Conservation (phyloP, 371 early-diverging fungal species). For the Apophysomyces sp. region DNA sequence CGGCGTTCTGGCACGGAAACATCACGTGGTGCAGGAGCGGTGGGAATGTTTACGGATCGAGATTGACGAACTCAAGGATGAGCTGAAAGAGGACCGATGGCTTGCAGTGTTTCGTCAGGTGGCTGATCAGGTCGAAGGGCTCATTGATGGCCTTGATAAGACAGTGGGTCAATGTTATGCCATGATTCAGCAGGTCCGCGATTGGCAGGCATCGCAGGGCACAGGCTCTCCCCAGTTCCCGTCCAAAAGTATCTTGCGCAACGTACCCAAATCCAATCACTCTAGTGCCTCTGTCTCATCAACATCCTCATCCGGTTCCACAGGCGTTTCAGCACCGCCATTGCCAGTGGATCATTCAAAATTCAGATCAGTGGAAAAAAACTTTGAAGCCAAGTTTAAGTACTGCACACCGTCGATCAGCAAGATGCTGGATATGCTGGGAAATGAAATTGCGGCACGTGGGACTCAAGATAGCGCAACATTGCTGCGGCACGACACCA, state of each 20-base stretch:
- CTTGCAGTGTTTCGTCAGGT: slow-evolving; percentile 60
- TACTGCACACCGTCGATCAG: slow-evolving; percentile 62
- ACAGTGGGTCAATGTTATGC: slow-evolving; percentile 55
- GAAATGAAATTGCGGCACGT: slow-evolving; percentile 55
- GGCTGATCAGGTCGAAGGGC: slow-evolving; percentile 57
- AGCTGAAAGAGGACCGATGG: slow-evolving; percentile 66
- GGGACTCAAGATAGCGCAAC: slow-evolving; percentile 49
- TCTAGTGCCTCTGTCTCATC: slow-evolving; percentile 4
- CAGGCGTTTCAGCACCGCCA: slow-evolving; percentile 12
- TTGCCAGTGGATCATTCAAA: slow-evolving; percentile 46
- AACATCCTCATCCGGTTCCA: neutral
- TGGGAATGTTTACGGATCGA: slow-evolving; percentile 49
- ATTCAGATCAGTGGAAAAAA: slow-evolving; percentile 51
- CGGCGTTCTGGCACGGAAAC: slow-evolving; percentile 33
- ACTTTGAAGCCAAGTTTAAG: slow-evolving; percentile 65
- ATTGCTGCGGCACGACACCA: slow-evolving; percentile 45
- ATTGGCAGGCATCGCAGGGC: slow-evolving; percentile 24
- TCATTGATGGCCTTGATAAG: slow-evolving; percentile 63
- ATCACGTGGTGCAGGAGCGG: slow-evolving; percentile 35
- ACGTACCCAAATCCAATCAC: slow-evolving; percentile 14
- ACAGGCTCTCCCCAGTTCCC: neutral
- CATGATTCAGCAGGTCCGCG: slow-evolving; percentile 43
- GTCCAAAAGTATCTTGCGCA: slow-evolving; percentile 18
- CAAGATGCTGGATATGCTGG: slow-evolving; percentile 59
- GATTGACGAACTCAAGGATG: slow-evolving; percentile 54